Base-by-base conservation (phyloP, 2,329 filamentous ascomycete species). In the Epicoccum sorghinum region DNA sequence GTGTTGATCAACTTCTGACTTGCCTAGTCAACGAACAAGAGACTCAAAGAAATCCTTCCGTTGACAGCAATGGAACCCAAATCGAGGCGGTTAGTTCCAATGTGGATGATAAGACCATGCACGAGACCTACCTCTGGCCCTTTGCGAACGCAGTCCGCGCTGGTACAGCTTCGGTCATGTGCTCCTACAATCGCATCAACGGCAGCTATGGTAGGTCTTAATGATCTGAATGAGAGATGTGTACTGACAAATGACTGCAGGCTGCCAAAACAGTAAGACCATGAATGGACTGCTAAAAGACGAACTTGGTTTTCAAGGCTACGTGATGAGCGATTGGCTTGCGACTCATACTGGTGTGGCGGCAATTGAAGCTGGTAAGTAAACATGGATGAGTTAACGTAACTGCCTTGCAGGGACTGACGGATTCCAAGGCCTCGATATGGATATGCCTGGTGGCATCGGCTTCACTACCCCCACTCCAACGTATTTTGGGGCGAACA, bases 1-100 rank as follows among this genome's bases (percentile, higher is more conserved):
- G 6, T 18, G 6, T 12, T 10, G 9, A 22, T 14, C 4, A 64
- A 37, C 68, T 72, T 4, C 76, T 81, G 65, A 80, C 79, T 59
- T 80, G 69, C 52, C 75, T 89, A 51, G 82, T 81, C 29, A 89
- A 91, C 70, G 88, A 91, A 70, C 88, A 91, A 71, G 87, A 89
- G 70, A 78, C 73, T 2, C 76, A 79, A 38, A 74, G 79, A 7
- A 68, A 75, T 7, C 70, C 72, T 9, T 72, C 75, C 53, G 78
- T 66, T 18, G 18, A 18, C 18, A 82, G 82, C 38, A 88, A 88
- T 63, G 78, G 25, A n/a, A 25, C 25, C 7, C 10, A 14, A 9
- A 18, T 54, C 83, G 81, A 63, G 77, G 76, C 44, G 75, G 58
- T 13, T 55, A 79, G 18, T 69, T 82, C 52, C 82, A 83, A 55